Base-by-base conservation (phyloP, 108 stramenopile species). In the Mediolabrus comicus region DNA sequence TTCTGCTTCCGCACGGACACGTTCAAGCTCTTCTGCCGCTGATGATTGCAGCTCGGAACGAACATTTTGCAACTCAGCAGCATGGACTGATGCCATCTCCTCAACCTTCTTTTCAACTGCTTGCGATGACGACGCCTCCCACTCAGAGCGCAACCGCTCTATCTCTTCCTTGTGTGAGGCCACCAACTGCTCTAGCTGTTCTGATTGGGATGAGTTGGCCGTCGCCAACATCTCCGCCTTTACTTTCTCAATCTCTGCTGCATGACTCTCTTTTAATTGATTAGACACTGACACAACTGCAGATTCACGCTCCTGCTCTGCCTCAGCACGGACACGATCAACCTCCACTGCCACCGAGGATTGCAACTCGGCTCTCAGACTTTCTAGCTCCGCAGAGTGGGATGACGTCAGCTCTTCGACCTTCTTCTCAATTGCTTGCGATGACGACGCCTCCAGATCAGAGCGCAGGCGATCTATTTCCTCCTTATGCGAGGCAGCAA, bases 361-460 rank as follows among this genome's bases (percentile, higher is more conserved):
- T 31, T 55, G 52, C 29, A 72, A 33, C 25, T 63, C 35, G 35
- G 51, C 28, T 30, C 72, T 52, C 1, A 79, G 24, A 64, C 72
- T 59, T 19, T 73, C 66, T 1, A 85, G 59, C 19, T 79, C 81
- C 25, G 70, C n/a, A n/a, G n/a, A n/a, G n/a, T n/a, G n/a, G n/a
- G n/a, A n/a, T n/a, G n/a, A n/a, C n/a, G n/a, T n/a, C n/a, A n/a
- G n/a, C n/a, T n/a, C n/a, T n/a, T n/a, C n/a, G n/a, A n/a, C n/a
- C n/a, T n/a, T n/a, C n/a, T n/a, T n/a, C n/a, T n/a, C n/a, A n/a
- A n/a, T n/a, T n/a, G n/a, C n/a, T n/a, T n/a, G n/a, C n/a, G n/a
- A n/a, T 14, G 41, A 43, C 41, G 41, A 13, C 14, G 41, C 41
- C 41, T 43, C 41, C 14, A 14, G 14, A 13, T 43, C 41, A 22